phyloP scores from a whole-genome alignment of 129 eudicot genomes.

The Artemisia annua region DNA sequence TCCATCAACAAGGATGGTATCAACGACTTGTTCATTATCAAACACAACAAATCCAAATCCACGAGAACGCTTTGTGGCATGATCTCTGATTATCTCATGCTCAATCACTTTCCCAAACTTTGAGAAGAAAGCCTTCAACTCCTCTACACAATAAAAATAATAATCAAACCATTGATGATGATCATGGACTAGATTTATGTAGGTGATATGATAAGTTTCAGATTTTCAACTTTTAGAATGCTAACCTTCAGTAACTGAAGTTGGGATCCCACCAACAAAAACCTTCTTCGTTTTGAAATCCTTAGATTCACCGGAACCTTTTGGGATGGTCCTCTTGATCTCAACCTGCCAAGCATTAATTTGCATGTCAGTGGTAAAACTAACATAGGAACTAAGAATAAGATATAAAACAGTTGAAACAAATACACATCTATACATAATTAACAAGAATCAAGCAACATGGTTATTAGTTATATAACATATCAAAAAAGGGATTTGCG shows the following conservation, averaged over 20 bases:
- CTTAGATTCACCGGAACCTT: conserved; percentile 84
- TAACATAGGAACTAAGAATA: background rate
- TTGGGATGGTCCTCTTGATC: conserved; percentile 92
- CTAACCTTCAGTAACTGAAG: conserved; percentile 82
- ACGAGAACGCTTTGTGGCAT: conserved; percentile 82
- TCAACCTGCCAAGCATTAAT: conserved; percentile 60
- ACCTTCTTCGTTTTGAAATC: conserved; percentile 89
- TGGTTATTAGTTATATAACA: too few species aligned
- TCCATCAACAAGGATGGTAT: conserved; percentile 68
- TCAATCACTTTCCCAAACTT: conserved; percentile 88
- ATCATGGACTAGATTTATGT: background rate
- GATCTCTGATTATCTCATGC: conserved; percentile 91
- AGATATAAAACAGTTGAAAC: background rate
- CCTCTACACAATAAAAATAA: conserved; percentile 40
- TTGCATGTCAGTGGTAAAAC: conserved; percentile 10
- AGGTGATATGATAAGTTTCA: background rate
- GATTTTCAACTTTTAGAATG: background rate
- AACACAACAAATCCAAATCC: conserved; percentile 95
- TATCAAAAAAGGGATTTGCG: too few species aligned
- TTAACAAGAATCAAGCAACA: too few species aligned
- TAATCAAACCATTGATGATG: background rate
- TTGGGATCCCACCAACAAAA: conserved; percentile 95
- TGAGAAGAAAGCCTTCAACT: conserved; percentile 78
- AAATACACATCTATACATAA: background rate
- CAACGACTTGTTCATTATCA: conserved; percentile 82